phyloP scores from a whole-genome alignment of 441 rosid genomes.

The Adansonia madagascariensis region DNA sequence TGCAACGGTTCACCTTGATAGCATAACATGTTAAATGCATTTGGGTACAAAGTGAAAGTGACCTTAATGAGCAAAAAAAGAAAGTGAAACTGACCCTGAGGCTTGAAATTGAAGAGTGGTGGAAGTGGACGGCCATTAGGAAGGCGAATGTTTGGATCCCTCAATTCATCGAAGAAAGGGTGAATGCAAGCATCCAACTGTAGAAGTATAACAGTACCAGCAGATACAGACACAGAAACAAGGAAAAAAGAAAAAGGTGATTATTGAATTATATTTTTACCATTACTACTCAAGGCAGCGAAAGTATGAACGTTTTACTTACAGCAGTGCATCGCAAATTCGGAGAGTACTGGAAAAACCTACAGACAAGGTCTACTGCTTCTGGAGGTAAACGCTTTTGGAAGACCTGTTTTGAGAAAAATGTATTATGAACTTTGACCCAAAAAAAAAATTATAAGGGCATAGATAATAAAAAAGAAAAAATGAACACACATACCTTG shows the following conservation, averaged over 20 bases:
- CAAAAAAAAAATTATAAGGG: background rate
- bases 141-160: conserved; percentile 89
- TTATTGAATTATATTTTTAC: conserved; percentile 13
- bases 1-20: background rate
- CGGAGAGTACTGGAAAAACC: conserved; percentile 98
- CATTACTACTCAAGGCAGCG: background rate
- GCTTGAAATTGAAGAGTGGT: conserved; percentile 83
- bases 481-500: conserved; percentile 54
- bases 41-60: background rate
- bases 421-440: background rate
- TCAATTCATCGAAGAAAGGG: conserved; percentile 90
- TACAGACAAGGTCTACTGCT: conserved; percentile 94
- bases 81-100: conserved; percentile 54
- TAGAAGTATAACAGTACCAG: background rate
- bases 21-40: background rate
- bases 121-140: conserved; percentile 97
- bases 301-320: conserved; percentile 36
- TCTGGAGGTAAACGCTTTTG: conserved; percentile 96
- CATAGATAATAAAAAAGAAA: background rate
- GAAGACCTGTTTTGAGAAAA: conserved; percentile 62
- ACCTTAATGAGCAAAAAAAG: too few relatives aligned
- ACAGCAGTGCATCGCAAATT: conserved; percentile 97
- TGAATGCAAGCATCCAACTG: conserved; percentile 86
- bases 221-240: background rate
- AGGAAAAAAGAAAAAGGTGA: background rate